Percentiles rank a stretch among this genome's conserved stretches.
Evolutionary conservation across 768 basidiomycete genomes (phyloP).

Genomic region (Boletus pseudo-olivaceus): DNA sequence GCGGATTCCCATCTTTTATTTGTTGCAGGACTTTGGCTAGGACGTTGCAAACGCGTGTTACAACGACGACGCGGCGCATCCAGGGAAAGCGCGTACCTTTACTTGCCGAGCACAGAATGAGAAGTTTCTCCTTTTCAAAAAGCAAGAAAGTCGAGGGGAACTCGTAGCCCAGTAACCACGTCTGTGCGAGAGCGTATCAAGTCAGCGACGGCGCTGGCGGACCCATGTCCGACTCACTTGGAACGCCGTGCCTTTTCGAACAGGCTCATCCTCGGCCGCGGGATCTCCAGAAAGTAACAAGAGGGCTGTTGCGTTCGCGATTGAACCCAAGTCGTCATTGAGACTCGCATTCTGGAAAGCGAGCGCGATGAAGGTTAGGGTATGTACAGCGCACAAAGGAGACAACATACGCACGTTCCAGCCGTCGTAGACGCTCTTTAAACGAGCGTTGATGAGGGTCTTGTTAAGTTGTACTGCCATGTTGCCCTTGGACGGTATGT

Average conservation of each 20-base stretch:
- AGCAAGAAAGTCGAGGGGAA: constrained; percentile 92
- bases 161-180: constrained; percentile 96
- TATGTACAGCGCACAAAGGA: constrained; percentile 5
- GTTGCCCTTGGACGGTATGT: constrained; percentile 8
- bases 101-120: constrained; percentile 80
- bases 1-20: constrained; percentile 53
- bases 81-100: constrained; percentile 57
- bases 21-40: constrained; percentile 85
- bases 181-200: constrained; percentile 44
- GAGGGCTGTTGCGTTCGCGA: constrained; percentile 67
- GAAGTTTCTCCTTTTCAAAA: constrained; percentile 72
- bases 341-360: constrained; percentile 53
- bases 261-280: constrained; percentile 82
- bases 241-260: constrained; percentile 85
- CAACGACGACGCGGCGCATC: constrained; percentile 4
- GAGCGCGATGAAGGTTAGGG: constrained; percentile 11
- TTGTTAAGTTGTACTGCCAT: constrained; percentile 79
- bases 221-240: constrained; percentile 55
- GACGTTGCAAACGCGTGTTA: constrained; percentile 11
- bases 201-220: background rate
- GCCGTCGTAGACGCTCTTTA: constrained; percentile 55
- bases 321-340: constrained; percentile 67
- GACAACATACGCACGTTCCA: constrained; percentile 51
- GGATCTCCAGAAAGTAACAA: constrained; percentile 75
- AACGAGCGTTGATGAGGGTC: constrained; percentile 49